Percentiles rank a stretch among this genome's conserved stretches.
phyloP scores from a whole-genome alignment of 495 filamentous ascomycete species.

The Podospora tetraspora region DNA sequence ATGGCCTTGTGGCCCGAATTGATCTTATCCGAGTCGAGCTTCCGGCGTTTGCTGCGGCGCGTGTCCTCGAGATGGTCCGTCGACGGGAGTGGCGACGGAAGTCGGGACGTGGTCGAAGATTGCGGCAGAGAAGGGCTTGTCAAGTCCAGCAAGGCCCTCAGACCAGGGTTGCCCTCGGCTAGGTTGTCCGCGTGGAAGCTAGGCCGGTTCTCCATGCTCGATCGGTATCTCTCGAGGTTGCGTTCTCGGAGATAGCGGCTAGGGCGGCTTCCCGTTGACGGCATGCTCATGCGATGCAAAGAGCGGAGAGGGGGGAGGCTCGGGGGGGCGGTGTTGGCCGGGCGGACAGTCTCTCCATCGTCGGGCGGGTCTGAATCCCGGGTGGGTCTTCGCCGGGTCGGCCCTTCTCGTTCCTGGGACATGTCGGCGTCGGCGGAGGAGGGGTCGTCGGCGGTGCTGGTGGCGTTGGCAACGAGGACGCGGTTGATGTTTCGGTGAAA shows the following conservation, averaged over 20 bases:
- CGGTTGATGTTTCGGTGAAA: slow-evolving; percentile 30
- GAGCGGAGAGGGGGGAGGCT: slow-evolving; percentile 41
- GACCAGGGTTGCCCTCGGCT: slow-evolving; percentile 39
- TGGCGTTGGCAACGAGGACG: slow-evolving; percentile 16
- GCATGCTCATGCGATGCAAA: slow-evolving; percentile 18
- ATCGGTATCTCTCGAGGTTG: background rate
- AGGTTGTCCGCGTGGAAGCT: slow-evolving; percentile 25
- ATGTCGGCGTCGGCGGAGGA: slow-evolving; percentile 26
- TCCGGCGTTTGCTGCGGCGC: slow-evolving; percentile 64
- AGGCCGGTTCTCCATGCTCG: slow-evolving; percentile 25
- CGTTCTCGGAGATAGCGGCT: slow-evolving; percentile 32
- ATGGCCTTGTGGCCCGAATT: slow-evolving; percentile 52
- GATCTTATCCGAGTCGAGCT: slow-evolving; percentile 60
- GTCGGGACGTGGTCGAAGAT: slow-evolving; percentile 33
- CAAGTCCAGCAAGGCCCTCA: slow-evolving; percentile 45
- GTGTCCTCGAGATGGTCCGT: slow-evolving; percentile 40
- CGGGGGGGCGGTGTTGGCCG: slow-evolving; percentile 21
- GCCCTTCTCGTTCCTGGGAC: slow-evolving; percentile 34
- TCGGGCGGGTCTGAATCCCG: slow-evolving; percentile 33
- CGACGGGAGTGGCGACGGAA: slow-evolving; percentile 26
- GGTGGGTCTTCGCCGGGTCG: slow-evolving; percentile 33
- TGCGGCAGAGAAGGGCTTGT: slow-evolving; percentile 26
- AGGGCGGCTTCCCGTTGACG: slow-evolving; percentile 23
- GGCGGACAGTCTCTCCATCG: slow-evolving; percentile 10
- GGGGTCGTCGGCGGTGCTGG: slow-evolving; percentile 11